Evolutionary conservation across 371 early-diverging fungal species (phyloP), one percentile per base, ranked within the genome.

Genomic region (Haplosporangium sp.): DNA sequence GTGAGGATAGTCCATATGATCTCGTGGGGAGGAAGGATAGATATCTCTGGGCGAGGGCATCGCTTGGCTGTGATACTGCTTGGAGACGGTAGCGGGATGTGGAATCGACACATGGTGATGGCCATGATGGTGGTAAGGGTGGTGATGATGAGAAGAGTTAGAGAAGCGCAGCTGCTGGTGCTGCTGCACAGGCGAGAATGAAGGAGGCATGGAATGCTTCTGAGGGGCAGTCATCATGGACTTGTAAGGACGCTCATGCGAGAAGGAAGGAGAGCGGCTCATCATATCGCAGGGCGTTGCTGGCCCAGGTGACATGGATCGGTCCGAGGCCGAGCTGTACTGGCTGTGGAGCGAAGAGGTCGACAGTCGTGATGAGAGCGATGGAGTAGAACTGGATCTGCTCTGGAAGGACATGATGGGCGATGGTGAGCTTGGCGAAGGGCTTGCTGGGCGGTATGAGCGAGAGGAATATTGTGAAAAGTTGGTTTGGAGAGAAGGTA

Each of bases 201-300:
- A 62, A 5, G 62, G 52, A 18, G 67, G 59, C 52, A 64, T 52
- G 53, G 50, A 23, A 36, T 55, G 57, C 52, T 62, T 51, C 55
- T 54, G 61, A 42, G 62, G 46, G 1, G 43, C 23, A 5, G 43
- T 55, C 66, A 65, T 56, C 59, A 56, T 41, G 41, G 52, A 43
- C 68, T 67, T 62, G 58, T 59, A 58, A 41, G 43, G 54, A 14
- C 62, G 55, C 42, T 69, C 66, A 12, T 76, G 67, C 11, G 72
- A 71, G 55, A 77, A 64, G 3, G 72, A 71, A 12, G 79, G 79
- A 20, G 79, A 77, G 11, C 79, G 72, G 37, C 72, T 71, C 60
- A 68, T 45, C 21, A 67, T 21, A 29, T 77, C 79, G 47, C 62
- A 62, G 8, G 79, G 79, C 9, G 79, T 77, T 7, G 79, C 56